These are phyloP conservation scores for Geranomyces michiganensis DNA, from an alignment of 192 early-diverging fungal genomes.

Conservation along the genomic window DNA sequence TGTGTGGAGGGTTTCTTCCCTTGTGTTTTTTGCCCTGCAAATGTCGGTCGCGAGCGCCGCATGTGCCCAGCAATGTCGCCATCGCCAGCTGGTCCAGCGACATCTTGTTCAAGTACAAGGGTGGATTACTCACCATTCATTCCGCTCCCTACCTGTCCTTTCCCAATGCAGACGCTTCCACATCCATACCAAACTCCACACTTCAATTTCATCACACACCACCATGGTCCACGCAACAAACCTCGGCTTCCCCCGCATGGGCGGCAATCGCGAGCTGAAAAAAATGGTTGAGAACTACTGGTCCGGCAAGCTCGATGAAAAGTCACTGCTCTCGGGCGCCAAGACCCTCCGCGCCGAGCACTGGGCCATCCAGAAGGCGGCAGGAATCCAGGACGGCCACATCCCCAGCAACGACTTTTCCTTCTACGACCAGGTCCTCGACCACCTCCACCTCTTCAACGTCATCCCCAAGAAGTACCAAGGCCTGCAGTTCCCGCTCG, in stretches of 20 bases:
- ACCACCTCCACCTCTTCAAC: slow-evolving; percentile 51
- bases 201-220: neutral
- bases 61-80: no score
- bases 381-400: slow-evolving; percentile 69
- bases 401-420: slow-evolving; percentile 95
- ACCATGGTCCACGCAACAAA: slow-evolving; percentile 40
- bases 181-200: no score
- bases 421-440: slow-evolving; percentile 92
- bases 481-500: slow-evolving; percentile 55
- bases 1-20: no score
- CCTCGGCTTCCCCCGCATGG: slow-evolving; percentile 90
- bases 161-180: no score
- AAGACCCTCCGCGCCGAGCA: slow-evolving; percentile 53
- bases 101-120: no score
- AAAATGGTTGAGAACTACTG: slow-evolving; percentile 94
- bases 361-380: slow-evolving; percentile 67
- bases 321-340: slow-evolving; percentile 69
- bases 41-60: no score
- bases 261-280: slow-evolving; percentile 95
- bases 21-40: no score
- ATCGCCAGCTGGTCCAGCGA: no score
- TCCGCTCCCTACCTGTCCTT: no score
- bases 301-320: slow-evolving; percentile 79
- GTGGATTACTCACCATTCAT: no score
- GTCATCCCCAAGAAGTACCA: slow-evolving; percentile 66